These are phyloP conservation scores for Arthromyces matolae DNA, from an alignment of 768 basidiomycete genomes.

Conservation along the genomic window DNA sequence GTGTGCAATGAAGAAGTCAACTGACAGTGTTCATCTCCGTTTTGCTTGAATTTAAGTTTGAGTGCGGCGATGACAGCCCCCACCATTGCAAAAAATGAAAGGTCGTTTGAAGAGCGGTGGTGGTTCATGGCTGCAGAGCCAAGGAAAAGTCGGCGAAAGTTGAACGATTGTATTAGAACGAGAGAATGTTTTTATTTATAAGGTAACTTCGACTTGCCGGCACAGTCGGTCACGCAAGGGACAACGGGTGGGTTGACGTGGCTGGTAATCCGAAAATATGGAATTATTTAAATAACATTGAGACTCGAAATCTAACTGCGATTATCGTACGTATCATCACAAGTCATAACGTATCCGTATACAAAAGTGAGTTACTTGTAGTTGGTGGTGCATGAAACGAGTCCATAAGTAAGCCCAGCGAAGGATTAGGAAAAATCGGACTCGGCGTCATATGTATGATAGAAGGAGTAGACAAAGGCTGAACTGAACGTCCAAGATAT, in stretches of 20 bases:
- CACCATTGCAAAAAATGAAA: slow-evolving; percentile 42
- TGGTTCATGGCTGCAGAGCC: slow-evolving; percentile 13
- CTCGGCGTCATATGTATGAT: slow-evolving; percentile 4
- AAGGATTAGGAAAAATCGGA: slow-evolving; percentile 2
- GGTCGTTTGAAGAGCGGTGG: slow-evolving; percentile 11
- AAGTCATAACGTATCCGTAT: slow-evolving; percentile 17
- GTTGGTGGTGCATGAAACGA: slow-evolving; percentile 7
- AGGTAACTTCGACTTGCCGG: too few relatives aligned
- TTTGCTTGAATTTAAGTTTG: slow-evolving; percentile 46
- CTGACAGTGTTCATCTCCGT: slow-evolving; percentile 42
- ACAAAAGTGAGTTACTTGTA: slow-evolving; percentile 9
- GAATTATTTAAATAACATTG: too few relatives aligned
- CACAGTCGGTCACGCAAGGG: too few relatives aligned
- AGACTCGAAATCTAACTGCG: slow-evolving; percentile 10
- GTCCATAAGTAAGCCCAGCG: slow-evolving; percentile 5
- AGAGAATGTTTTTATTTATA: too few relatives aligned
- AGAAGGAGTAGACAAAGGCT: slow-evolving; percentile 4
- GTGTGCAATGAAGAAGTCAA: slow-evolving; percentile 4
- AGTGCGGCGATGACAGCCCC: slow-evolving; percentile 42
- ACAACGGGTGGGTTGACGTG: too few relatives aligned
- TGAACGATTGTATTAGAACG: slow-evolving; percentile 18
- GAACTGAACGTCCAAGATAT: slow-evolving; percentile 6
- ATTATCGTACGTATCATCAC: slow-evolving; percentile 15
- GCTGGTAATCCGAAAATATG: too few relatives aligned
- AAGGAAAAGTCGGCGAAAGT: slow-evolving; percentile 3